phyloP scores from a whole-genome alignment of 2,329 filamentous ascomycete species.

The Trichophyton verrucosum region DNA sequence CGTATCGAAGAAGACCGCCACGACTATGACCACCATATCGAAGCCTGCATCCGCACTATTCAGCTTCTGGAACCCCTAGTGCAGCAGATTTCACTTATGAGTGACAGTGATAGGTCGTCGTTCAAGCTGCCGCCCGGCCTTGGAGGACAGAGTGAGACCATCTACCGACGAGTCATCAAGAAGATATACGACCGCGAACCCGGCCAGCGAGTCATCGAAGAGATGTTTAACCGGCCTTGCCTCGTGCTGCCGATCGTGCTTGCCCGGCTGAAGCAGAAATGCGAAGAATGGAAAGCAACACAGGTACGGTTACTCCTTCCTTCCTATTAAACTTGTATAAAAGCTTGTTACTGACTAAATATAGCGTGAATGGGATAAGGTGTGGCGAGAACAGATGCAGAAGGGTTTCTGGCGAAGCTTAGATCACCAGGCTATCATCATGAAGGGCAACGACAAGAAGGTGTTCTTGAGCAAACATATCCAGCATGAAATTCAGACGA shows the following conservation, averaged over 20 bases:
- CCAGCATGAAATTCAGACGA: slow-evolving; percentile 79
- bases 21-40: slow-evolving; percentile 97
- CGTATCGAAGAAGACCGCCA: slow-evolving; percentile 96
- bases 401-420: slow-evolving; percentile 91
- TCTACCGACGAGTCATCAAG: slow-evolving; percentile 93
- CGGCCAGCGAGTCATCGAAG: slow-evolving; percentile 71
- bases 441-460: slow-evolving; percentile 81
- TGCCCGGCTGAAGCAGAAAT: slow-evolving; percentile 82
- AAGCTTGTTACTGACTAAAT: slow-evolving; percentile 1
- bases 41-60: slow-evolving; percentile 86
- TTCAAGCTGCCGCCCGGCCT: slow-evolving; percentile 75
- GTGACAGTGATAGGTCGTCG: slow-evolving; percentile 53
- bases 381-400: slow-evolving; percentile 93
- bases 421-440: slow-evolving; percentile 88
- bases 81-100: slow-evolving; percentile 75
- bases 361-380: slow-evolving; percentile 92
- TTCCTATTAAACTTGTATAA: background rate
- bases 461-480: slow-evolving; percentile 83
- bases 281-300: slow-evolving; percentile 94
- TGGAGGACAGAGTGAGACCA: slow-evolving; percentile 86
- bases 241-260: slow-evolving; percentile 81
- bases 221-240: slow-evolving; percentile 74
- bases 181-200: slow-evolving; percentile 86
- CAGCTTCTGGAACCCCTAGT: slow-evolving; percentile 91
- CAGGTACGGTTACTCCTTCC: slow-evolving; percentile 37